phyloP scores from a whole-genome alignment of 1,284 basidiomycete genomes.

The Tausonia pullulans region DNA sequence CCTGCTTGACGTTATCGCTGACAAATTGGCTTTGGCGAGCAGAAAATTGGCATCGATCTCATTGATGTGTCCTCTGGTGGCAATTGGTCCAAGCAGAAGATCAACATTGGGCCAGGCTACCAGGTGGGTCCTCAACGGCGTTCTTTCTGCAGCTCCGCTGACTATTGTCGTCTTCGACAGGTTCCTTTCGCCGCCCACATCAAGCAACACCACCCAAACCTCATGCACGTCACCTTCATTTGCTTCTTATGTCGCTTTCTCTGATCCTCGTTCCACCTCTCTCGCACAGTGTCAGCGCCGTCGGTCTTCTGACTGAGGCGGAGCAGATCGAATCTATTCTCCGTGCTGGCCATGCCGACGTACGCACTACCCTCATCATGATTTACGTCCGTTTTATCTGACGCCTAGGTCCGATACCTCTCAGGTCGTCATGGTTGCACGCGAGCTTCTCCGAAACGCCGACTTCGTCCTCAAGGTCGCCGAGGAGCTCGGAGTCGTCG shows the following conservation, averaged over 20 bases:
- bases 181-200: conserved; percentile 58
- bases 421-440: conserved; percentile 55
- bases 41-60: conserved; percentile 53
- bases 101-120: conserved; percentile 47
- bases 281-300: conserved; percentile 41
- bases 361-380: conserved; percentile 39
- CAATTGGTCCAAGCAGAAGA: conserved; percentile 49
- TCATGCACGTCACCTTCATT: conserved; percentile 27
- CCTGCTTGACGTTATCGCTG: not conserved
- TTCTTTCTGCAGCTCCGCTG: not conserved
- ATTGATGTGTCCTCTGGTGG: conserved; percentile 60
- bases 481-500: conserved; percentile 30
- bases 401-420: not conserved
- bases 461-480: conserved; percentile 34
- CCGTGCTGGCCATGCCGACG: conserved; percentile 53
- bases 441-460: conserved; percentile 38
- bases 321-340: conserved; percentile 56
- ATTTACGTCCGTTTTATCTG: not conserved
- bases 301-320: conserved; percentile 61
- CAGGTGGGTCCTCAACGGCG: conserved; percentile 36
- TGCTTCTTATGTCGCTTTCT: not conserved
- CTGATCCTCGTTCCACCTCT: not conserved
- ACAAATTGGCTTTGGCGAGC: not conserved
- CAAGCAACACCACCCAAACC: conserved; percentile 49
- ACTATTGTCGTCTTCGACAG: conserved; percentile 21